Percentiles rank a stretch among this genome's conserved stretches.
phyloP scores from a whole-genome alignment of 352 stramenopile genomes.

The Phytophthora sansomeana region DNA sequence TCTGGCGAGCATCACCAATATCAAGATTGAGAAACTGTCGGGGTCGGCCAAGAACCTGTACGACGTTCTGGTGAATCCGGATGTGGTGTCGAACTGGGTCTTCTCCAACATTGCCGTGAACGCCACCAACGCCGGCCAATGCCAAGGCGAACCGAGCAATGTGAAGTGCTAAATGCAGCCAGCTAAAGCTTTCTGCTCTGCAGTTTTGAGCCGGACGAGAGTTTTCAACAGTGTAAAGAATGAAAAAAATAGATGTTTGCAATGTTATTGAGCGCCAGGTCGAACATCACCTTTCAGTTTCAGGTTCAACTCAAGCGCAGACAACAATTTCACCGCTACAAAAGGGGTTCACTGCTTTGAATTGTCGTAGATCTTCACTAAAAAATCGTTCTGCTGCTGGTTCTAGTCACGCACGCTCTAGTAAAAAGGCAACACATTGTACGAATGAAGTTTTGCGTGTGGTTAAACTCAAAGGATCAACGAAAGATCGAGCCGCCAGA shows the following conservation, averaged over 20 bases:
- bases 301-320: too few species aligned
- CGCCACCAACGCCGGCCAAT: slow-evolving; percentile 19
- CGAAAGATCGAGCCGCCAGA: slow-evolving; percentile 33
- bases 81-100: slow-evolving; percentile 19
- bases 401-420: too few species aligned
- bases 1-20: slow-evolving; percentile 30
- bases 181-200: too few species aligned
- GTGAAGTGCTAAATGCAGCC: slow-evolving; percentile 22
- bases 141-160: slow-evolving; percentile 16
- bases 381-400: too few species aligned
- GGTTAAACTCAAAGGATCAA: slow-evolving; percentile 26
- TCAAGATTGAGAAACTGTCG: slow-evolving; percentile 33
- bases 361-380: too few species aligned
- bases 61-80: slow-evolving; percentile 33
- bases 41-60: slow-evolving; percentile 42
- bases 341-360: too few species aligned
- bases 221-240: not conserved
- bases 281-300: too few species aligned
- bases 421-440: too few species aligned
- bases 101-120: slow-evolving; percentile 27
- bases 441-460: slow-evolving; percentile 28
- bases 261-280: not conserved
- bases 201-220: too few species aligned
- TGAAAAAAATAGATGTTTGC: not conserved
- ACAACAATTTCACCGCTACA: too few species aligned